A percentile compares a stretch with the other conserved stretches of the same genome.
phyloP scores from a whole-genome alignment of 805 yeast species.

The Myxozyma geophila region DNA sequence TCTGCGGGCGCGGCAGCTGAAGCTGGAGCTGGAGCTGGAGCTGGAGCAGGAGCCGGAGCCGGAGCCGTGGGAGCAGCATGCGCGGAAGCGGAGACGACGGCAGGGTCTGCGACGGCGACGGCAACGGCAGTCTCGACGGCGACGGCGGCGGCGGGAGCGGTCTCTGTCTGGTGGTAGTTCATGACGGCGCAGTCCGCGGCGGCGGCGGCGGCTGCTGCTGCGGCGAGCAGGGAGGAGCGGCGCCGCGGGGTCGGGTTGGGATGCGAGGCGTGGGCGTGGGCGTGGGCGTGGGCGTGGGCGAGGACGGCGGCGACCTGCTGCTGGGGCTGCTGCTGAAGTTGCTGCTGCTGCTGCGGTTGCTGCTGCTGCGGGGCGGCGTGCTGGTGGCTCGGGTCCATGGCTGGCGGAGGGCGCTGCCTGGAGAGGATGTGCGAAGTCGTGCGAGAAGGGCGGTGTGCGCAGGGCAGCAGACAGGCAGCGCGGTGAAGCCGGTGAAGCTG shows the following conservation, averaged over 20 bases:
- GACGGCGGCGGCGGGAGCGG: too few species aligned
- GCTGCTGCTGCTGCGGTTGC: slow-evolving; percentile 15
- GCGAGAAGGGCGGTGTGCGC: neutral
- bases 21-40: too few species aligned
- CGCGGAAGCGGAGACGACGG: too few species aligned
- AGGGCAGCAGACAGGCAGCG: neutral
- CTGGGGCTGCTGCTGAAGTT: slow-evolving; percentile 15
- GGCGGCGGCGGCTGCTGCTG: too few species aligned
- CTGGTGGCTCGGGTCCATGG: slow-evolving; percentile 5
- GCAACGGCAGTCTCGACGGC: too few species aligned
- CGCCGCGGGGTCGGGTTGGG: neutral
- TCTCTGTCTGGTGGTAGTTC: too few species aligned
- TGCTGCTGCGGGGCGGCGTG: slow-evolving; percentile 12
- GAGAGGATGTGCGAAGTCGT: neutral
- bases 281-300: neutral
- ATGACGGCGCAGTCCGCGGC: too few species aligned
- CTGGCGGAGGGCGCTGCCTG: neutral
- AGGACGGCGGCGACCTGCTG: neutral
- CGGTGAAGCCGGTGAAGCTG: neutral
- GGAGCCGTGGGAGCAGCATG: neutral
- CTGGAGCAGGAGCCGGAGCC: slow-evolving; percentile 1
- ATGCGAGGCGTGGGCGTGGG: neutral
- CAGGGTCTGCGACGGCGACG: too few species aligned
- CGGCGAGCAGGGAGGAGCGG: neutral
- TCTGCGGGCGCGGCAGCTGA: neutral